phyloP scores from a whole-genome alignment of 345 rosid species.

The Cardamine occulta region DNA sequence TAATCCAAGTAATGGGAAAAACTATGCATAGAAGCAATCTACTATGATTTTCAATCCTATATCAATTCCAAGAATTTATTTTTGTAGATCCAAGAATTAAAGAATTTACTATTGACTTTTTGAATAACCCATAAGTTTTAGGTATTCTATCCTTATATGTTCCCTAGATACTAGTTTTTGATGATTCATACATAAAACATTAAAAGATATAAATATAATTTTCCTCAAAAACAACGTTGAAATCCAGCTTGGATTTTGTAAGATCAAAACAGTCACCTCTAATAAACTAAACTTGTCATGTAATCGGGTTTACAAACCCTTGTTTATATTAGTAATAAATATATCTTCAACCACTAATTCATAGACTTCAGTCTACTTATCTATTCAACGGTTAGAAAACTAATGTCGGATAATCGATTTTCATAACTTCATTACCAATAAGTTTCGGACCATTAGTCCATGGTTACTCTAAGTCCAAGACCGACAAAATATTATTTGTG shows the following conservation, averaged over 20 bases:
- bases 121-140: neutral
- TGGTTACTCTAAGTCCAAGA: too few relatives aligned
- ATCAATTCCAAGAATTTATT: neutral
- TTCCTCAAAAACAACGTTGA: too few relatives aligned
- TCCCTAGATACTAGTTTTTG: neutral
- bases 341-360: neutral
- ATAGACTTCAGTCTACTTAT: neutral
- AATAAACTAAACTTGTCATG: neutral
- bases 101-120: neutral
- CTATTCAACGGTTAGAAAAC: neutral
- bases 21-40: conserved; percentile 6
- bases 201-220: neutral
- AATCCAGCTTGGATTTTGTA: too few relatives aligned
- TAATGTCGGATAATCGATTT: neutral
- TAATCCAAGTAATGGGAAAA: neutral
- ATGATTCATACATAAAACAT: neutral
- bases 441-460: neutral
- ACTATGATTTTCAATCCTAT: neutral
- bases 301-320: neutral
- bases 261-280: neutral
- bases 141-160: neutral
- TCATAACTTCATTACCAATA: neutral
- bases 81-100: conserved; percentile 32
- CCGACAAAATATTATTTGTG: neutral
- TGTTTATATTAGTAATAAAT: neutral